Conservation (phyloP, 768 basidiomycete genomes). For the Asterophora lycoperdoides region DNA sequence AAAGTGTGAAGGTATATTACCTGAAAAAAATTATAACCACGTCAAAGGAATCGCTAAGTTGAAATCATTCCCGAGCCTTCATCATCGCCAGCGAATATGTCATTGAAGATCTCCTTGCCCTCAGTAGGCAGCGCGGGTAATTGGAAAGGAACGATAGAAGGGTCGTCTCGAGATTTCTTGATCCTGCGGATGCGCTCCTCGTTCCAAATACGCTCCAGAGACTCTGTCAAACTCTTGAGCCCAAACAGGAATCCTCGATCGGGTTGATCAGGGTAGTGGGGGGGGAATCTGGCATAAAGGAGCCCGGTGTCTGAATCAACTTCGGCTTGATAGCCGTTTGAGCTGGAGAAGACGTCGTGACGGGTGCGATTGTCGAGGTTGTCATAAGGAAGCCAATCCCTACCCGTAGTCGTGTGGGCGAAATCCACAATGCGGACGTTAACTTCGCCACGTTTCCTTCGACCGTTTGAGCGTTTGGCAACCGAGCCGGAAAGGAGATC, state of each 20-base stretch:
- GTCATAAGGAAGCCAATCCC: conserved; percentile 77
- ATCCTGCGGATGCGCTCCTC: conserved; percentile 72
- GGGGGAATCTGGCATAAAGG: conserved; percentile 90
- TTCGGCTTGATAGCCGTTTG: conserved; percentile 76
- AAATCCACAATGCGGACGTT: conserved; percentile 98
- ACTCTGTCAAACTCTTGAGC: conserved; percentile 70
- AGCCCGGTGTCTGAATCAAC: conserved; percentile 80
- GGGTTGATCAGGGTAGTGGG: conserved; percentile 82
- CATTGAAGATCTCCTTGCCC: conserved; percentile 76
- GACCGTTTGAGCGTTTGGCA: conserved; percentile 57
- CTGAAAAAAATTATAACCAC: conserved; percentile 5
- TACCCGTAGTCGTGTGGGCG: conserved; percentile 95
- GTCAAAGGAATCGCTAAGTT: conserved; percentile 39
- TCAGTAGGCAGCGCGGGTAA: conserved; percentile 64
- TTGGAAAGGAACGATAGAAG: conserved; percentile 39
- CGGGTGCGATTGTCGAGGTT: conserved; percentile 37
- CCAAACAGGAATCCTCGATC: conserved; percentile 95
- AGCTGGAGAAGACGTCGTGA: conserved; percentile 48
- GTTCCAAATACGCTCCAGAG: conserved; percentile 84
- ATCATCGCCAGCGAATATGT: conserved; percentile 63
- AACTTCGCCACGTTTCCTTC: conserved; percentile 82
- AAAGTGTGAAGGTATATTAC: conserved; percentile 15
- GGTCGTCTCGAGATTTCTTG: conserved; percentile 58
- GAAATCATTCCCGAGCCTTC: conserved; percentile 78
- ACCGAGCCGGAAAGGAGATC: conserved; percentile 68